Percentiles rank a stretch among this genome's conserved stretches.
phyloP scores from a whole-genome alignment of 768 basidiomycete genomes.

The Coprinopsis cinerea region DNA sequence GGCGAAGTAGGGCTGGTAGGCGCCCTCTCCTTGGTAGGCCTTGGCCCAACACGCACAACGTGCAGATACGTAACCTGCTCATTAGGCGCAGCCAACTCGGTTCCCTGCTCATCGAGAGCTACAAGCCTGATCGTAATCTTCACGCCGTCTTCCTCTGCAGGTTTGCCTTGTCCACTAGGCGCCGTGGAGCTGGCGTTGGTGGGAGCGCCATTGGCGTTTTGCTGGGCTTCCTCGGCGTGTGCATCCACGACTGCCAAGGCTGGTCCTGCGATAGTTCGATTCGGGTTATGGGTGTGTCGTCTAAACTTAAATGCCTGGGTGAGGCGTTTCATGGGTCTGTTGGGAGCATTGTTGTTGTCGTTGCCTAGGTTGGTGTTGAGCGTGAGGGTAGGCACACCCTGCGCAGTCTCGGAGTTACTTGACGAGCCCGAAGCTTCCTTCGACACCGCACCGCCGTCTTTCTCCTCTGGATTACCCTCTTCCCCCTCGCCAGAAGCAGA shows the following conservation, averaged over 20 bases:
- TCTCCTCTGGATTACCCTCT: too few species aligned
- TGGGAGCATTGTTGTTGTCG: constrained; percentile 8
- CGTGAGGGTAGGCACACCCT: too few species aligned
- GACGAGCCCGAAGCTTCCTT: too few species aligned
- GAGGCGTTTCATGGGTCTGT: constrained; percentile 1
- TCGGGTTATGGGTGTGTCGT: not conserved
- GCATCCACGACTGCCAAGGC: constrained; percentile 76
- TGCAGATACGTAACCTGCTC: constrained; percentile 89
- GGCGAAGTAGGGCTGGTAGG: constrained; percentile 19
- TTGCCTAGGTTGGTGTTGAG: constrained; percentile 12
- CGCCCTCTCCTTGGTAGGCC: constrained; percentile 19
- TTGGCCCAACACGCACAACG: constrained; percentile 62
- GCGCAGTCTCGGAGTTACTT: constrained; percentile 14
- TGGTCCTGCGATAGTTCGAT: constrained; percentile 44
- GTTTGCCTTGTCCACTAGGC: constrained; percentile 16
- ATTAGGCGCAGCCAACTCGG: constrained; percentile 62
- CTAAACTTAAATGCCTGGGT: constrained; percentile 12
- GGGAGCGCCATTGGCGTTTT: constrained; percentile 17
- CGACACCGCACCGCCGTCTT: too few species aligned
- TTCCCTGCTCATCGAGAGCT: constrained; percentile 73
- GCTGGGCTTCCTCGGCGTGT: constrained; percentile 40
- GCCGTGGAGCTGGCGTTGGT: not conserved
- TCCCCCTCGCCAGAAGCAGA: too few species aligned
- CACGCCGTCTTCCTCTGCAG: constrained; percentile 59
- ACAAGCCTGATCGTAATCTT: constrained; percentile 74